Evolutionary conservation across 768 basidiomycete species (phyloP), one percentile per base, ranked within the genome.

Genomic region (Exsudoporus frostii): DNA sequence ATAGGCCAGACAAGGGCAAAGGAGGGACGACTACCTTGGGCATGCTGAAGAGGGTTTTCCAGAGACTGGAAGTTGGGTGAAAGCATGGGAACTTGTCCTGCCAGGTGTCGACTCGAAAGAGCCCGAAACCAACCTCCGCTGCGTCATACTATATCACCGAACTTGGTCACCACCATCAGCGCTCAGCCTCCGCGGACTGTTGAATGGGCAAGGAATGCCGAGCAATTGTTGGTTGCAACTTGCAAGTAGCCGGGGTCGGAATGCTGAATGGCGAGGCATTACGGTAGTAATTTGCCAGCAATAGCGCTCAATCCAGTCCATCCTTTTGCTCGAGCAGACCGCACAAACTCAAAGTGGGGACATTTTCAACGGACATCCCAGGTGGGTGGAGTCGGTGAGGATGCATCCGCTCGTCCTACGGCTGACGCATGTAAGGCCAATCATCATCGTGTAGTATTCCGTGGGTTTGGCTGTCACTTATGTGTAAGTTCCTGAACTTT

Each of bases 1-100:
- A 95, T 20, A 98, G 74, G 29, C 80, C 90, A 47, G 89, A 90
- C 10, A 91, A 64, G 7, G 91, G 91, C 13, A 86, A 66, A 0
- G 77, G 61, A 13, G 81, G 71, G 1, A 77, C 53, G 6, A 75
- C 59, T 22, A 75, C 71, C 73, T 88, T 91, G 2, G 90, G 90
- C 90, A 92, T 92, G 44, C 15, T 33, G 43, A 29, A 17, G 50
- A 34, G 11, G 17, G 13, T 24, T 45, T 19, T 46, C 24, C 13
- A 22, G 29, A 45, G 10, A 25, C 20, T 53, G 8, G 15, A 39
- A 24, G 33, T 7, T 27, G 14, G 33, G 7, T 29, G n/a, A 47
- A 9, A 14, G 30, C 24, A n/a, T 7, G 30, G 17, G 20, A 38
- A 37, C 25, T 29, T 11, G 15, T 30, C 8, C 33, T 4, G 25